Conservation (phyloP, 768 basidiomycete genomes). For the Auricularia auricula-judae region DNA sequence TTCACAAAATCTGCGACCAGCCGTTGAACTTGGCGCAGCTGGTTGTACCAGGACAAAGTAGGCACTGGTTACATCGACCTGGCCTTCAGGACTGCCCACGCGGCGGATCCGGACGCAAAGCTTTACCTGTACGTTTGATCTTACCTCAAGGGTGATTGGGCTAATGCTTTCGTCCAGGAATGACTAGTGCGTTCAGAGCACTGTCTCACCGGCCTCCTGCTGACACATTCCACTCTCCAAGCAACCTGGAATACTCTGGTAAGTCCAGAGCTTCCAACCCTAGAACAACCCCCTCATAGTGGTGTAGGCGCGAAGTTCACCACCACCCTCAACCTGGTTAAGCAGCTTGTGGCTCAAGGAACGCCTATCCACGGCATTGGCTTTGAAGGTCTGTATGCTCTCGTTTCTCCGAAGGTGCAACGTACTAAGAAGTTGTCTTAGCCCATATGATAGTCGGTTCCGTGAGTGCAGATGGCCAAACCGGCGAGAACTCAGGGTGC, state of each 20-base stretch:
- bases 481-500: too few species aligned
- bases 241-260: constrained; percentile 3
- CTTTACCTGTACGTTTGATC: constrained; percentile 31
- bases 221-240: background rate
- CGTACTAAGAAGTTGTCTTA: background rate
- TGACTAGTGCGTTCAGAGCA: constrained; percentile 25
- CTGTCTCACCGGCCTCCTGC: constrained; percentile 6
- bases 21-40: constrained; percentile 33
- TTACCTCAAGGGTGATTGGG: too few species aligned
- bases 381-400: constrained; percentile 33
- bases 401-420: background rate
- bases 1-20: background rate
- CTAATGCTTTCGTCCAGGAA: constrained; percentile 9
- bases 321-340: constrained; percentile 43
- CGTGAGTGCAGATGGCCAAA: background rate
- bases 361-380: constrained; percentile 53
- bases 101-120: constrained; percentile 44
- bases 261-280: background rate
- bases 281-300: background rate
- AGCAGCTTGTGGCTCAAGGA: constrained; percentile 32
- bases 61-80: constrained; percentile 35
- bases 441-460: constrained; percentile 41
- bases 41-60: constrained; percentile 42
- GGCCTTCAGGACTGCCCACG: constrained; percentile 40
- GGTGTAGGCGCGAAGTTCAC: constrained; percentile 38